Conservation (phyloP, 2,329 filamentous ascomycete genomes). For the Fusarium vanettenii region DNA sequence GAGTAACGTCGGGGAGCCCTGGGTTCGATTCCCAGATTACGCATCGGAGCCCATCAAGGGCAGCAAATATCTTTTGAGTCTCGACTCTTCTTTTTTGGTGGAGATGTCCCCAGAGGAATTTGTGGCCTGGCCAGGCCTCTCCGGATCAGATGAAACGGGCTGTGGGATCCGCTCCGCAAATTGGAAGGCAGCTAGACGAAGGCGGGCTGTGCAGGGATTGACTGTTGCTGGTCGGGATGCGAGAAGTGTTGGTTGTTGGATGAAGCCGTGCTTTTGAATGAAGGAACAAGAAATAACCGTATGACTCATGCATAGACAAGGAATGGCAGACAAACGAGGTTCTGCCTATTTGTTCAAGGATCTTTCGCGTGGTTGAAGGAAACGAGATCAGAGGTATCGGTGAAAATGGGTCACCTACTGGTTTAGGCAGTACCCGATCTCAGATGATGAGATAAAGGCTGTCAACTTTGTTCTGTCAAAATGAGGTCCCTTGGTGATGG, state of each 20-base stretch:
- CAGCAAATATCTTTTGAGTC: neutral
- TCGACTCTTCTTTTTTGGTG: neutral
- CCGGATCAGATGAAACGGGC: neutral
- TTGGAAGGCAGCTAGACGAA: neutral
- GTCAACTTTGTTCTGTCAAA: neutral
- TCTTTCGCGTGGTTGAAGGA: neutral
- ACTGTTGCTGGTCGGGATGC: neutral
- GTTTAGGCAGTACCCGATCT: neutral
- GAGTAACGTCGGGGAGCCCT: constrained; percentile 17
- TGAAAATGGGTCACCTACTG: neutral
- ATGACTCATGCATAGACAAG: neutral
- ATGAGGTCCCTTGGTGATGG: neutral
- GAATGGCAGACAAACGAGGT: neutral
- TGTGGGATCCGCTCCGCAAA: neutral
- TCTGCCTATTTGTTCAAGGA: neutral
- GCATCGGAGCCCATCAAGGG: neutral
- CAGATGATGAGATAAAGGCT: neutral
- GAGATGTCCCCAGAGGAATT: neutral
- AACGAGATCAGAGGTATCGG: neutral
- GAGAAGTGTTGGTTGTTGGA: neutral
- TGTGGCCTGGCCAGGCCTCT: neutral
- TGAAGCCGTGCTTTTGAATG: neutral
- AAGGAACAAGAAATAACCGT: constrained; percentile 2
- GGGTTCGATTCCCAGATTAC: constrained; percentile 29
- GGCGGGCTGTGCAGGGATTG: neutral